Percentiles rank a stretch among this genome's conserved stretches.
Evolutionary conservation across 78 protist species (phyloP).

Genomic region (Pelomyxa schiedti): DNA sequence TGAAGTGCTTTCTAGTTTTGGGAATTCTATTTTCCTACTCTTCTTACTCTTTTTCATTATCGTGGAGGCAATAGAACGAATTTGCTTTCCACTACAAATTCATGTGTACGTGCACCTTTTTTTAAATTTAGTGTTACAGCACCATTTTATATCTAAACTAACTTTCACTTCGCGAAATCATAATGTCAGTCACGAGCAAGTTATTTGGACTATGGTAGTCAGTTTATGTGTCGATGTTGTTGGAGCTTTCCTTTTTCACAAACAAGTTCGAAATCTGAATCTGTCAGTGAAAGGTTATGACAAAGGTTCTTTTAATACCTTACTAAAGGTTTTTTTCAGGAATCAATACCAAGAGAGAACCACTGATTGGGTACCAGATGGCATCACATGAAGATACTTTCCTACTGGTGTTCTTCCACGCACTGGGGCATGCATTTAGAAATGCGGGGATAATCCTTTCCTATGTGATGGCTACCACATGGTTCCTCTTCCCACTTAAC

Average conservation of each 20-base stretch:
- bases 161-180: too few species aligned
- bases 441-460: background rate
- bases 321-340: too few species aligned
- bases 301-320: too few species aligned
- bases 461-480: background rate
- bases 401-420: background rate
- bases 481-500: too few species aligned
- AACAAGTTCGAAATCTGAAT: too few species aligned
- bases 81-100: background rate
- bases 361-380: too few species aligned
- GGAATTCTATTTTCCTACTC: background rate
- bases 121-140: too few species aligned
- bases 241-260: background rate
- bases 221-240: background rate
- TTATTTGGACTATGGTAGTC: background rate
- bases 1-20: background rate
- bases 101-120: too few species aligned
- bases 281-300: too few species aligned
- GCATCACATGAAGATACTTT: too few species aligned
- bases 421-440: background rate
- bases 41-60: background rate
- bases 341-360: too few species aligned
- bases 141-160: too few species aligned
- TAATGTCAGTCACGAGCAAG: background rate
- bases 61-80: background rate